phyloP scores from a whole-genome alignment of 768 basidiomycete species.

The Butyriboletus loyo region DNA sequence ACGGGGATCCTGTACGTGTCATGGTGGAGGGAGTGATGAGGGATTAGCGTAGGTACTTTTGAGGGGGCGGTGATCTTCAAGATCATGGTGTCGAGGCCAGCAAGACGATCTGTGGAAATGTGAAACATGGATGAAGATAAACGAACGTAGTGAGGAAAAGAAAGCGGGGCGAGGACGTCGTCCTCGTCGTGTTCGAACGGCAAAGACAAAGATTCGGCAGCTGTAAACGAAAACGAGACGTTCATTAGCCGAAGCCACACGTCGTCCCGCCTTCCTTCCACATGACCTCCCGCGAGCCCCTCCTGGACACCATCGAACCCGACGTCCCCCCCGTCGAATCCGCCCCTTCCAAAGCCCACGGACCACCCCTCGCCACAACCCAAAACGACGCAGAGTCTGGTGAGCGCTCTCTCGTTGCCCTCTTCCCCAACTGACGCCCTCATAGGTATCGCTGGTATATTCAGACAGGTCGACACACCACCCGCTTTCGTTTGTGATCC shows the following conservation, averaged over 20 bases:
- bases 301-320: conserved; percentile 82
- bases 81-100: conserved; percentile 41
- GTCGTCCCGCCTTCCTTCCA: not conserved
- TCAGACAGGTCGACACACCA: conserved; percentile 56
- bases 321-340: conserved; percentile 58
- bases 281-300: conserved; percentile 62
- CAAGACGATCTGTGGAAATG: conserved; percentile 40
- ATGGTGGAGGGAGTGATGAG: conserved; percentile 18
- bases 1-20: conserved; percentile 17
- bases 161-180: conserved; percentile 9
- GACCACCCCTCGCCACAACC: conserved; percentile 51
- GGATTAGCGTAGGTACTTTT: conserved; percentile 29
- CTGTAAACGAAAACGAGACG: conserved; percentile 13
- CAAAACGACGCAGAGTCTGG: conserved; percentile 76
- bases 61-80: conserved; percentile 32
- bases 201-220: conserved; percentile 11
- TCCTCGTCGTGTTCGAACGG: conserved; percentile 1
- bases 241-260: not conserved
- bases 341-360: conserved; percentile 25
- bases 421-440: conserved; percentile 1
- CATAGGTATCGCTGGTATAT: conserved; percentile 69
- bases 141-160: conserved; percentile 8
- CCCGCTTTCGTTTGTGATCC: conserved; percentile 4
- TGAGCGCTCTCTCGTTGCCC: conserved; percentile 18
- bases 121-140: conserved; percentile 30